Percentiles rank a stretch among this genome's conserved stretches.
phyloP scores from a whole-genome alignment of 352 stramenopile species.

The Globisporangium splendens region DNA sequence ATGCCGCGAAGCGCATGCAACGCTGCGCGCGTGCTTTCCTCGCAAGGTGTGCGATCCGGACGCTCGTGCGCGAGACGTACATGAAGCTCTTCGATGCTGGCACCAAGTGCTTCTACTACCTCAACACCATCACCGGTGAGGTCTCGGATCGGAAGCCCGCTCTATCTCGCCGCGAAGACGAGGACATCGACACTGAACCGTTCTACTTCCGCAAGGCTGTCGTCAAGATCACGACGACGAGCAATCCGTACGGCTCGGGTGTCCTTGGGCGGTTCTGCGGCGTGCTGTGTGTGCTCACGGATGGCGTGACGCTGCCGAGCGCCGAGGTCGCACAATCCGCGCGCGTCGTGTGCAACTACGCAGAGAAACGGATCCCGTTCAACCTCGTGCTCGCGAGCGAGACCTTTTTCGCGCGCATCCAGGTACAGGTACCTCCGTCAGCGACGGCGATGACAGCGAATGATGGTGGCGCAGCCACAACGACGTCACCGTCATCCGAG shows the following conservation, averaged over 20 bases:
- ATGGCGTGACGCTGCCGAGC: constrained; percentile 45
- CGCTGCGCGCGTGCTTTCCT: constrained; percentile 35
- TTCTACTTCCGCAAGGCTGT: constrained; percentile 65
- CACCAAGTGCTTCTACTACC: constrained; percentile 60
- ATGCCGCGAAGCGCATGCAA: constrained; percentile 53
- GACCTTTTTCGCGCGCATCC: constrained; percentile 41
- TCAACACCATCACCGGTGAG: constrained; percentile 52
- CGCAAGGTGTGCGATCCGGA: constrained; percentile 30
- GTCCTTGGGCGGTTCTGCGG: constrained; percentile 46
- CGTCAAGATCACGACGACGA: constrained; percentile 47
- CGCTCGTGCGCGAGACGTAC: constrained; percentile 58
- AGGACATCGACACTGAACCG: constrained; percentile 57
- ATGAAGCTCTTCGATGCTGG: constrained; percentile 68
- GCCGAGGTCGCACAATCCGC: constrained; percentile 30
- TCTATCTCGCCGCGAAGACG: constrained; percentile 40
- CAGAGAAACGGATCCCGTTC: constrained; percentile 37
- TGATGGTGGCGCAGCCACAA: too few species aligned
- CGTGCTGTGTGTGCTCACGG: constrained; percentile 45
- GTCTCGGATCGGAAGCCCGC: constrained; percentile 35
- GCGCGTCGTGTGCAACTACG: constrained; percentile 54
- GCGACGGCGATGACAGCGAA: not conserved
- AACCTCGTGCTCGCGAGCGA: constrained; percentile 41
- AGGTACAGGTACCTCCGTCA: constrained; percentile 9
- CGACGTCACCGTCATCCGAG: too few species aligned
- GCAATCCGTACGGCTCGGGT: constrained; percentile 40